Base-by-base conservation (phyloP, 2,329 filamentous ascomycete genomes). In the Amauroascus verrucosus region DNA sequence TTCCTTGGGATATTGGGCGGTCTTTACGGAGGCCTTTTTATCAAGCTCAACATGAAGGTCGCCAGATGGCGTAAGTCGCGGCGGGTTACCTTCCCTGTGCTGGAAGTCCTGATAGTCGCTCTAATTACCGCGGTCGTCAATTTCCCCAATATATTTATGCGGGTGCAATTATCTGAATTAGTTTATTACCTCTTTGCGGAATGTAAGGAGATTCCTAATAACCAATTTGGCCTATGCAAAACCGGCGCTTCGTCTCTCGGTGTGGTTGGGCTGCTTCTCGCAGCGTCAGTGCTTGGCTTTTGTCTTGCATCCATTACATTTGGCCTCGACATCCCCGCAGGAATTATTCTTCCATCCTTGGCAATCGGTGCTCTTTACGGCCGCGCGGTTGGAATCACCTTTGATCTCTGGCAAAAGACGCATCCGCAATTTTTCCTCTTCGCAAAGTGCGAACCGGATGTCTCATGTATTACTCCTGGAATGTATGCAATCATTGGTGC, bases 401-500 rank as follows among this genome's bases (percentile, higher is more conserved):
- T 97, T 71, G 85, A 95, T 67, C 86, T 95, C 37, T 88, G 88
- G 81, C 89, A 95, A 62, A 77, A 80, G 61, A 82, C 83, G 56
- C 83, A 88, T 68, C 86, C 90, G 0, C 73, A 71, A n/a, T 87
- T 86, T 61, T 79, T 95, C 64, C 70, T 85, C 41, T 96, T 97
- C 65, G 72, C 75, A 41, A 81, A 82, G 38, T 98, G 93, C 72
- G 84, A 89, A 61, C 87, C 88, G 2, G 91, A 95, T 67, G 75
- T 86, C 38, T 82, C 84, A 6, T 98, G 93, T 70, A 83, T 98
- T 48, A 96, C 87, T 0, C 91, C 93, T 0, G 93, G 91, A 13
- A 94, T 91, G 1, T 98, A 98, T 65, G 93, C 93, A 58, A 95
- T 98, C 62, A 86, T 98, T 57, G 93, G 93, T 32, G 93, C 93